A percentile compares a stretch with the other conserved stretches of the same genome.
Conservation (phyloP, 352 stramenopile species). For the Globisporangium nagaii region DNA sequence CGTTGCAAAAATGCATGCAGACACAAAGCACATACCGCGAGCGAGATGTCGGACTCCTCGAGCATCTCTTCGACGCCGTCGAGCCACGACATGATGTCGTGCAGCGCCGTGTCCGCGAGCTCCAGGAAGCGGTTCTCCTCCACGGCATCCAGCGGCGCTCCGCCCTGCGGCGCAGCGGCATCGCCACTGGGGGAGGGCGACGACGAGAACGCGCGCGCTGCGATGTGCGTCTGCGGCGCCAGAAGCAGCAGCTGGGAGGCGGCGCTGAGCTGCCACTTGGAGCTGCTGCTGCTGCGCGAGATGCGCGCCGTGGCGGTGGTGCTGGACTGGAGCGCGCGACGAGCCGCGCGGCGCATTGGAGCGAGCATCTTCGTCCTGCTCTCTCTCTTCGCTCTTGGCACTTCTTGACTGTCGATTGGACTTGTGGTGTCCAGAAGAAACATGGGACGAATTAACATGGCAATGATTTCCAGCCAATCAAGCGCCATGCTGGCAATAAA, state of each 20-base stretch:
- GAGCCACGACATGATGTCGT: constrained; percentile 71
- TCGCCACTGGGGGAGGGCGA: neutral
- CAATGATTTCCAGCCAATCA: neutral
- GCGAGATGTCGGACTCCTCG: constrained; percentile 75
- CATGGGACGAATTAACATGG: too few relatives aligned
- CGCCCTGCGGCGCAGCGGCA: neutral
- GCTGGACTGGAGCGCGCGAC: constrained; percentile 1
- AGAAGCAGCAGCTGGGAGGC: neutral
- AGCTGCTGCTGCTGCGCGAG: neutral
- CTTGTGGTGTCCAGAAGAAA: constrained; percentile 1
- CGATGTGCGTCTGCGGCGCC: neutral
- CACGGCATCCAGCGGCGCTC: constrained; percentile 17
- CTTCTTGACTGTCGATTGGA: neutral
- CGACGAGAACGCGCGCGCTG: neutral
- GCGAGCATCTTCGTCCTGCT: neutral
- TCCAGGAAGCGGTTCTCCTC: constrained; percentile 80
- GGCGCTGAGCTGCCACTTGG: neutral
- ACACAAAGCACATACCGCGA: constrained; percentile 34
- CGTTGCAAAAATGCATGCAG: neutral
- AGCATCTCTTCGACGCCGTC: constrained; percentile 85
- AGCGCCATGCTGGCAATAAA: too few relatives aligned
- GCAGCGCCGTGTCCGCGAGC: constrained; percentile 64
- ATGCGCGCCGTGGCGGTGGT: neutral
- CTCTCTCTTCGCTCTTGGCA: neutral
- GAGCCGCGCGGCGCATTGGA: constrained; percentile 1